Evolutionary conservation across 306 rosid genomes (phyloP), one percentile per base, ranked within the genome.

Genomic region (Prinsepia uniflora): DNA sequence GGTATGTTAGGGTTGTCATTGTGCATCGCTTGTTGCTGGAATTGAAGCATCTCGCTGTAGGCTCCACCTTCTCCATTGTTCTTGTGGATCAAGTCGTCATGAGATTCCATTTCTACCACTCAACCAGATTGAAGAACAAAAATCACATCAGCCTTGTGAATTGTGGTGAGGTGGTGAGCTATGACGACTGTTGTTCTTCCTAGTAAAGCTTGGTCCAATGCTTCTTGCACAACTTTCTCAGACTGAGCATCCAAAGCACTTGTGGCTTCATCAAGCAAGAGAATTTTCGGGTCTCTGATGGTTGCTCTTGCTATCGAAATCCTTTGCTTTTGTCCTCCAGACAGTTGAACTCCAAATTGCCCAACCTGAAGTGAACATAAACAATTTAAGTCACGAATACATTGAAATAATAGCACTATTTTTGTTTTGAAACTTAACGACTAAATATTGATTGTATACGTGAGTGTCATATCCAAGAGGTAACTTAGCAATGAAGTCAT

Each of bases 281-380:
- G 83, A 61, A 89, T 88, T 84, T 77, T 88, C 2, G 96, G 96
- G 63, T 92, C 84, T 74, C 96, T 71, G 73, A 92, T 68, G 40
- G 86, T 48, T 19, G 96, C 96, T 66, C 96, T 92, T 65, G 98
- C 98, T 63, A 92, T 89, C 22, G 92, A 91, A 77, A 92, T 86
- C 79, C 98, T 88, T 72, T 92, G 98, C 79, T 88, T 92, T 79
- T 92, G 91, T 48, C 98, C 88, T 79, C 96, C 96, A 22, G 95
- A 89, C 46, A 92, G 72, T 24, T 92, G 96, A 76, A 89, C 76
- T 79, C 98, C 98, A 50, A 85, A 78, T 76, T 87, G 89, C 54
- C 98, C 96, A 9, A 89, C 89, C 95, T 92, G n/a, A 80, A 46
- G 42, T 30, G 8, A 41, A 60, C 41, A 20, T 44, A 19, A 20